These are phyloP conservation scores for Taphrina flavorubra DNA, from an alignment of 1,139 yeast genomes.

Conservation along the genomic window DNA sequence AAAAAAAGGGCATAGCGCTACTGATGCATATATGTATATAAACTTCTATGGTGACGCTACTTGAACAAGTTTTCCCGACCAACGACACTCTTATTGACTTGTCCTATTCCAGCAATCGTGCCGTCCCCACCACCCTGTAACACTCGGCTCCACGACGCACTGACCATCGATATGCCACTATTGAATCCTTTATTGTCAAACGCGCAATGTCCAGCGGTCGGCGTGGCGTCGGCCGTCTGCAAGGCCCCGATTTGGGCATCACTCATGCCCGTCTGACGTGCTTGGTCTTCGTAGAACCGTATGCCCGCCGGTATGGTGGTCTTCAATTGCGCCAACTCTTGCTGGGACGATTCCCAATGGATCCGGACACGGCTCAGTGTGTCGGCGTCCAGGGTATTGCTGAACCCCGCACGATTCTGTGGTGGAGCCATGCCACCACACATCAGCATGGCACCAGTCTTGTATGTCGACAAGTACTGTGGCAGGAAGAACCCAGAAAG, in stretches of 20 bases:
- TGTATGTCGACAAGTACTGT: slow-evolving; percentile 27
- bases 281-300: slow-evolving; percentile 27
- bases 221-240: slow-evolving; percentile 39
- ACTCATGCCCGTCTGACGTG: slow-evolving; percentile 18
- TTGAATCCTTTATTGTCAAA: slow-evolving; percentile 36
- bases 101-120: neutral
- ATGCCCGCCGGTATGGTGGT: slow-evolving; percentile 27
- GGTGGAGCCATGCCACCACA: slow-evolving; percentile 39
- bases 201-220: slow-evolving; percentile 32
- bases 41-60: neutral
- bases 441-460: slow-evolving; percentile 35
- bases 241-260: slow-evolving; percentile 8
- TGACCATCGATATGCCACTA: slow-evolving; percentile 24
- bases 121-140: slow-evolving; percentile 17
- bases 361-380: slow-evolving; percentile 12
- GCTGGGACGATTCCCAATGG: slow-evolving; percentile 34
- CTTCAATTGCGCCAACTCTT: slow-evolving; percentile 30
- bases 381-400: slow-evolving; percentile 23
- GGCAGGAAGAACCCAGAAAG: slow-evolving; percentile 34
- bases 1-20: neutral
- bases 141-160: slow-evolving; percentile 11
- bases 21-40: slow-evolving; percentile 1
- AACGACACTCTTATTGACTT: slow-evolving; percentile 7
- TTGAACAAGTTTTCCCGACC: slow-evolving; percentile 16
- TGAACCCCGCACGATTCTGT: slow-evolving; percentile 14